Evolutionary conservation across 2,329 filamentous ascomycete genomes (phyloP), one percentile per base, ranked within the genome.

Genomic region (Pyrenochaeta sp.): DNA sequence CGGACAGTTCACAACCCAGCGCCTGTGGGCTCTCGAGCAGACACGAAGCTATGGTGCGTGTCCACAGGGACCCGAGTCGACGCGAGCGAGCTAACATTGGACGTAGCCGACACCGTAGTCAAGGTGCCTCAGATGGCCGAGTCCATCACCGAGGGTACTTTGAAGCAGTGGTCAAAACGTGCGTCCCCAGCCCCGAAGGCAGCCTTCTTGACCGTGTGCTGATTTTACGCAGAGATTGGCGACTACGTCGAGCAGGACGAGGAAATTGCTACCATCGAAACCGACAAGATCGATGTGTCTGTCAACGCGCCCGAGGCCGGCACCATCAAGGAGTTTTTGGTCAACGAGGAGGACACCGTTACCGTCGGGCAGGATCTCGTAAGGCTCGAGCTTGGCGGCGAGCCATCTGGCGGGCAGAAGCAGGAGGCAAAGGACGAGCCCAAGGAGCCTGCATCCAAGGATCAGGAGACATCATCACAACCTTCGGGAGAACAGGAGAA

Each of bases 71-170:
- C 28, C 11, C 5, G 6, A 4, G 22, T 14, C 4, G 2, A 14
- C 21, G 13, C 9, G 11, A 32, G 13, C 9, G 13, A 3, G 27
- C 44, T 54, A 23, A 55, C 39, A 11, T 40, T 5, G 11, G 6
- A 3, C 27, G 22, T 49, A 64, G 92, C 92, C 71, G 90, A 96
- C 68, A 87, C 84, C 59, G 77, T 93, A 53, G 85, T 99, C 73
- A 93, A 97, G 77, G 94, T 97, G 58, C 94, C 94, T 22, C 84
- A 94, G 71, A 97, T 99, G 94, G 94, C 94, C 54, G 94, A 99
- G 75, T 97, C 94, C 35, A 97, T 99, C 72, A 95, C 90, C 30
- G 94, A 99, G 75, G 94, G 94, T 50, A 99, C 94, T 15, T 74
- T 99, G 67, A 96, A 96, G 77, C 91, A 96, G 70, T 97, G 92